Base-by-base conservation (phyloP, 2,329 filamentous ascomycete species). In the Coniella lustricola region DNA sequence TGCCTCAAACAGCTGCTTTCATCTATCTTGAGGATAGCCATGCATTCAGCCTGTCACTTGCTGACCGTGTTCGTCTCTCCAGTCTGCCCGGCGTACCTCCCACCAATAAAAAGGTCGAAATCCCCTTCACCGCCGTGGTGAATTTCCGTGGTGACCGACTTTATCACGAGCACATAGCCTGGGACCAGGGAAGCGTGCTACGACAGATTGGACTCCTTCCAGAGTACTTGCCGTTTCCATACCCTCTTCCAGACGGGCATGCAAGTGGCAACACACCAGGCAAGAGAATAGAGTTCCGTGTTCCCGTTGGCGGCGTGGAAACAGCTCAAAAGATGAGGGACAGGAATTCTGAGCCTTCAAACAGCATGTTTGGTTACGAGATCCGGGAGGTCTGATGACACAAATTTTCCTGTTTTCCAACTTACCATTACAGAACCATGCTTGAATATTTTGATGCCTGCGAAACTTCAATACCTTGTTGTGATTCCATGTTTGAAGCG, bases 121-220 rank as follows among this genome's bases (percentile, higher is more conserved):
- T 86, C 5, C 82, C 84, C 0, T 77, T 86, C 52, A 84, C 76
- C 0, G 71, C 76, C 3, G 70, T 87, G 0, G 82, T 87, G 4
- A 84, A 83, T 48, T 74, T 87, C 46, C 75, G 84, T 2, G 84
- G 84, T 2, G 82, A 86, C 58, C 69, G 82, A 1, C 64, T 87
- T 1, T 85, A 79, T 55, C 81, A 86, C 54, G 84, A 87, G 60
- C 83, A 87, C 56, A 86, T 87, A 37, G 67, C 74, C 13, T 87
- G 83, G 82, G 83, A 87, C 51, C 82, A 86, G 60, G 77, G 70
- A 0, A 82, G 78, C 0, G 74, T 78, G 2, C 64, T 87, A 9
- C 63, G 70, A 7, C 83, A 87, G 59, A 61, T 84, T 1, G 82
- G 79, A 0, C 59, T 85, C 17, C 59, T 87, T 44, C 81, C 81